Percentiles rank a stretch among this genome's conserved stretches.
These are phyloP conservation scores for Saturnispora gosingensis DNA, from an alignment of 805 yeast species.

Conservation along the genomic window DNA sequence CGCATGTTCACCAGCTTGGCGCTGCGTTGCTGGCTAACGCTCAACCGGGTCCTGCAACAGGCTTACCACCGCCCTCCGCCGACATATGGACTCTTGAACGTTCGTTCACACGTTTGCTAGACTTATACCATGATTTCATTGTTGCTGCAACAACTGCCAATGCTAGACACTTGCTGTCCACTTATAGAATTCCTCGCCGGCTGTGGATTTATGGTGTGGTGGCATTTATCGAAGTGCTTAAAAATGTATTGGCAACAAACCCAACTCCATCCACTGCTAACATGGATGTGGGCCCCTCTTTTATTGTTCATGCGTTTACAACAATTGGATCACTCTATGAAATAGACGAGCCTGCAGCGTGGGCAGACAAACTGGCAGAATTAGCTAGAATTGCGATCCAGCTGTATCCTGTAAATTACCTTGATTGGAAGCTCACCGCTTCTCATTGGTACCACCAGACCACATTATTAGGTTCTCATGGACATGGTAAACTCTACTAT, in stretches of 20 bases:
- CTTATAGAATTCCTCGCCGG: constrained; percentile 68
- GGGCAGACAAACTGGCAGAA: constrained; percentile 85
- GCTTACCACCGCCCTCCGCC: constrained; percentile 3
- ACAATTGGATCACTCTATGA: constrained; percentile 37
- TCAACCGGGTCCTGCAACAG: background rate
- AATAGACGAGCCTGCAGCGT: constrained; percentile 33
- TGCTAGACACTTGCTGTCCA: constrained; percentile 67
- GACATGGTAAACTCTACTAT: constrained; percentile 79
- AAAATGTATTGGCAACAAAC: constrained; percentile 49
- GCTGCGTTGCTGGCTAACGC: constrained; percentile 1
- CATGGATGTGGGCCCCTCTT: constrained; percentile 28
- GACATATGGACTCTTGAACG: constrained; percentile 67
- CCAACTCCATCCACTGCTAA: constrained; percentile 2
- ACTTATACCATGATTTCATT: constrained; percentile 59
- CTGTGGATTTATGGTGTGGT: constrained; percentile 85
- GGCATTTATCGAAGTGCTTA: constrained; percentile 67
- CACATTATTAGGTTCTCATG: constrained; percentile 65
- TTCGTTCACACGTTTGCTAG: constrained; percentile 53
- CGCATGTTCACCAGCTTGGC: background rate
- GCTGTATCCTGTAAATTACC: constrained; percentile 63
- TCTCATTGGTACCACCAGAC: constrained; percentile 68
- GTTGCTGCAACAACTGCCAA: constrained; percentile 30
- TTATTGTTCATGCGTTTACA: constrained; percentile 61
- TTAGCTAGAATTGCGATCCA: constrained; percentile 84
- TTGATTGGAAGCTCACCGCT: constrained; percentile 79